phyloP scores from a whole-genome alignment of 2,329 filamentous ascomycete species.

The Alternaria viburni region DNA sequence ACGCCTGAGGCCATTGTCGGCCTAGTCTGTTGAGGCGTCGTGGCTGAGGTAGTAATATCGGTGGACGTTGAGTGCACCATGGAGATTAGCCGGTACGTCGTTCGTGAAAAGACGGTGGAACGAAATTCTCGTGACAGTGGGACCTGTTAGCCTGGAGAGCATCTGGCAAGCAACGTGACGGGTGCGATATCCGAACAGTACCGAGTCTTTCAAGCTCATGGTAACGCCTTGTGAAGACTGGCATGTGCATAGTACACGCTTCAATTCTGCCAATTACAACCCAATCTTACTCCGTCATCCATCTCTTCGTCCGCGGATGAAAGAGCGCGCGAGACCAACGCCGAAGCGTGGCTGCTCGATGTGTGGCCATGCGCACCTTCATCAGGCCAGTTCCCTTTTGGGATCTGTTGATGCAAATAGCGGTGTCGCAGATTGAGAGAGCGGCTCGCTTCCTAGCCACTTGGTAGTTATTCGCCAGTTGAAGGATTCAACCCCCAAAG shows the following conservation, averaged over 20 bases:
- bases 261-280: neutral
- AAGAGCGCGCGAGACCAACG: neutral
- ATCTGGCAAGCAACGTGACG: neutral
- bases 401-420: constrained; percentile 1
- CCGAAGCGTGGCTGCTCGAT: constrained; percentile 28
- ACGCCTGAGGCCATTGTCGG: neutral
- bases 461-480: neutral
- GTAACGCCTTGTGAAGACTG: neutral
- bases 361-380: constrained; percentile 23
- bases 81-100: constrained; percentile 1
- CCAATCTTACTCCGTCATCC: neutral
- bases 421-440: constrained; percentile 14
- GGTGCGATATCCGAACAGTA: neutral
- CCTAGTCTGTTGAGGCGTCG: neutral
- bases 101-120: neutral
- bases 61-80: neutral
- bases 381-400: neutral
- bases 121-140: neutral
- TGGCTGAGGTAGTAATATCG: constrained; percentile 9
- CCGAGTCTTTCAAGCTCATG: neutral
- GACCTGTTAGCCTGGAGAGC: neutral
- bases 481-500: constrained; percentile 5
- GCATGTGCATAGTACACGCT: neutral
- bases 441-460: neutral
- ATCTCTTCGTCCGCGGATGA: neutral